Base-by-base conservation (phyloP, 495 filamentous ascomycete genomes). In the Apiosordaria backusii region DNA sequence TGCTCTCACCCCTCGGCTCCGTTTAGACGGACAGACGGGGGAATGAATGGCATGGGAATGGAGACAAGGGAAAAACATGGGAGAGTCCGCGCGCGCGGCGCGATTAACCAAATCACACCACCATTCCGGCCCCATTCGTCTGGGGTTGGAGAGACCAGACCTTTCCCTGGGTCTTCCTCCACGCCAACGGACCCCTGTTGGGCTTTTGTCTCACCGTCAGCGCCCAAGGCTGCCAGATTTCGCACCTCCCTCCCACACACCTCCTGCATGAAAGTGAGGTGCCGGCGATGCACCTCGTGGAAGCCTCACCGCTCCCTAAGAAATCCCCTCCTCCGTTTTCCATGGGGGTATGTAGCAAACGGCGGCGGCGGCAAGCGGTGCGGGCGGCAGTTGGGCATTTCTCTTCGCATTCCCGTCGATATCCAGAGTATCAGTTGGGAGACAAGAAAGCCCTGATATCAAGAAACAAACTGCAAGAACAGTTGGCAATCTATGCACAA, bases 151-250 rank as follows among this genome's bases (percentile, higher is more conserved):
- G 35, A 45, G 35, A 45, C 35, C 35, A 35, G n/a, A n/a, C n/a
- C n/a, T n/a, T n/a, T n/a, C n/a, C 29, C 29, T 35, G 10, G 29
- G 10, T 10, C 27, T 35, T 35, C 10, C 10, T 55, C 18, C 4
- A 7, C 53, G 15, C 53, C 7, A 18, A 22, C 16, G 21, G 18
- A 22, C 53, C 19, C 53, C 57, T 25, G 23, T 29, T 26, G 23
- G 57, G 22, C 16, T 18, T 24, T 7, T 23, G 23, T n/a, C 57
- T n/a, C 57, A 26, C 26, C 23, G 16, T 60, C 57, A 60, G 57
- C 57, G 57, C 57, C 57, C 57, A 60, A 60, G 57, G 57, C 57
- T 60, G 22, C 57, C 57, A 60, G 57, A 60, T 60, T 27, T 55
- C 52, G 52, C 52, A 55, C 52, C 52, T 23, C n/a, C 52, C 27